Base-by-base conservation (phyloP, 768 basidiomycete species). In the Suillus subalutaceus region DNA sequence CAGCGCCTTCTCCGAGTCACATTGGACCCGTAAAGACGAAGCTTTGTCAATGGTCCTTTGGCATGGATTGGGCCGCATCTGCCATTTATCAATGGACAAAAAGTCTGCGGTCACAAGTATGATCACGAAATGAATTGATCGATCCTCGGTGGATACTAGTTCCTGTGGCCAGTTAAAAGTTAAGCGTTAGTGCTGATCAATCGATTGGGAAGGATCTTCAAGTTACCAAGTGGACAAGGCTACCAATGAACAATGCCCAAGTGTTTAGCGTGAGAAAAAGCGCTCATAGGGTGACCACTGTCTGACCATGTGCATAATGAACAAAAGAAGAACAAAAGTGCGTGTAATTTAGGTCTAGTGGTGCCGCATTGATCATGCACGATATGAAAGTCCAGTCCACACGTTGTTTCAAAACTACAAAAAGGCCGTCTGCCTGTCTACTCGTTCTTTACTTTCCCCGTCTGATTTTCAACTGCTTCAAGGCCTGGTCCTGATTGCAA, bases 291-390 rank as follows among this genome's bases (percentile, higher is more conserved):
- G 20, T 35, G 55, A 35, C 32, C 32, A 35, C 30, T 30, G 52
- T 32, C 15, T 53, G 52, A 16, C 52, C 52, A 53, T 53, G 15
- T 52, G 26, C 3, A 16, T 48, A 10, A 15, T 52, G 50, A 9
- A 55, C 55, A 56, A 56, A 56, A 56, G 35, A 20, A 56, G 55
- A 56, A 56, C 55, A 56, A 56, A 56, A 56, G 55, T 35, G 32
- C 12, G 20, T 56, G 32, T 56, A 37, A 56, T 35, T 35, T 56
- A 8, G 15, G 50, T 15, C 15, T 15, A 52, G 50, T 56, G 18
- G 18, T 13, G 20, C 53, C 53, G 32, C 55, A 56, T 56, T 56
- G 55, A 56, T 37, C 32, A 56, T 35, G 53, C 30, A 30, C 7
- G 50, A 52, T 16, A 9, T 52, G 26, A 2, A 2, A 18, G 32